These are phyloP conservation scores for Cochlearia excelsa DNA, from an alignment of 345 rosid species.

Conservation along the genomic window DNA sequence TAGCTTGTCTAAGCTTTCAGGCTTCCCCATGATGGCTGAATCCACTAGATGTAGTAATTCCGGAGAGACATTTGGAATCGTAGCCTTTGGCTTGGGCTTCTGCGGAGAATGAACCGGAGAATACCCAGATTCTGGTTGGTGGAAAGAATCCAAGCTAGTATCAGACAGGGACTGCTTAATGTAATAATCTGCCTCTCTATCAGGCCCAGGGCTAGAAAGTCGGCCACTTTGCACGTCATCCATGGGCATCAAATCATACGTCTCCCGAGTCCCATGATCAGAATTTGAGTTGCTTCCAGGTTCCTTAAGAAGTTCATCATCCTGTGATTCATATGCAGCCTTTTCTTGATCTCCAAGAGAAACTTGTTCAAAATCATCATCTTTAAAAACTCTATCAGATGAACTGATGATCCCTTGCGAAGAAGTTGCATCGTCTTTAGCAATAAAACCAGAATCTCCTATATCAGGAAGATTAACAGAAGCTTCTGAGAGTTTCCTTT, in stretches of 20 bases:
- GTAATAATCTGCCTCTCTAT: conserved; percentile 39
- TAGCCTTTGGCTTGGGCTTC: conserved; percentile 60
- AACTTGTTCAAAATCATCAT: conserved; percentile 80
- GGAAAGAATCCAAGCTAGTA: conserved; percentile 52
- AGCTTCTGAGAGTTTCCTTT: conserved; percentile 46
- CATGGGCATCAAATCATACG: conserved; percentile 44
- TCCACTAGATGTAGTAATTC: conserved; percentile 96
- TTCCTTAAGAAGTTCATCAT: conserved; percentile 23
- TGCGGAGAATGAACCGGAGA: conserved; percentile 68
- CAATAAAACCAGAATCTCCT: conserved; percentile 33
- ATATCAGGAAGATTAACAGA: conserved; percentile 29
- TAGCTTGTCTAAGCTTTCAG: conserved; percentile 81
- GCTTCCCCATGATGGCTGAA: conserved; percentile 98
- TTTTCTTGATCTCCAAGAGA: conserved; percentile 67
- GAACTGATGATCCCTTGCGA: conserved; percentile 37
- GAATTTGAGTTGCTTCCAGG: conserved; percentile 43
- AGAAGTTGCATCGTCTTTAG: conserved; percentile 25
- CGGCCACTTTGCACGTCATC: conserved; percentile 42
- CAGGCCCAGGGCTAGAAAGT: conserved; percentile 62
- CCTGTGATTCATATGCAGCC: conserved; percentile 35
- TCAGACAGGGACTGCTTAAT: conserved; percentile 52
- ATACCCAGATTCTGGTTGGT: conserved; percentile 39
- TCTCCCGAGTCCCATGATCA: conserved; percentile 40
- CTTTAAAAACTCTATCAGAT: conserved; percentile 43
- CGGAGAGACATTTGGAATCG: conserved; percentile 90